Base-by-base conservation (phyloP, 805 yeast genomes). In the Pichia sporocuriosa region DNA sequence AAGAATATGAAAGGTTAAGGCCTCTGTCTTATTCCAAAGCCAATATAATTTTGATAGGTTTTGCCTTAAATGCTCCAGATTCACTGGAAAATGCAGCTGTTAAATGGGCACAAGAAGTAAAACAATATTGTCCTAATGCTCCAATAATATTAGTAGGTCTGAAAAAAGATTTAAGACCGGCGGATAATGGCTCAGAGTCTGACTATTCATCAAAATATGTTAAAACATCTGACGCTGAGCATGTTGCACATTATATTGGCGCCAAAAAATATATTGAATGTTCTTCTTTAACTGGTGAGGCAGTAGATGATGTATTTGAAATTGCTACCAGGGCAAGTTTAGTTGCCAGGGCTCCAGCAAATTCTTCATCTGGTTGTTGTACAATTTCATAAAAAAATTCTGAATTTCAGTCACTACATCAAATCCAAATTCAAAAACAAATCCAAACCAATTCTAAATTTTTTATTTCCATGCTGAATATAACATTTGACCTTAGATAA, bases 281-380 rank as follows among this genome's bases (percentile, higher is more conserved):
- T 57, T 84, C 95, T 36, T 87, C 97, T 1, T 66, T 89, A 50
- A 85, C 95, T 2, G 97, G 97, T 4, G 95, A 86, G 57, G 95
- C 95, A 11, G 97, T 89, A 19, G 96, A 88, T 61, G 94, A 85
- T 56, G 89, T 89, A 2, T 88, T 89, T 59, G 97, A 89, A 62
- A 77, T 78, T 38, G 96, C 97, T 13, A 85, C 95, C 1, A 70
- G 97, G 51, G 80, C 89, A 3, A 81, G 93, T 56, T 64, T 87
- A 42, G 62, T 87, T 32, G 73, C 75, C 17, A 68, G 70, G 37
- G 66, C 72, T 36, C 69, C 68, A 23, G 69, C 69, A 5, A 65
- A 68, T 4, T 43, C 68, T 3, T 49, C 60, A 3, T 63, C 70
- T 44, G 56, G 64, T 3, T 72, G 78, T 47, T 72, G 78, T 47